Base-by-base conservation (phyloP, 352 stramenopile genomes). In the Phytophthora europaea region DNA sequence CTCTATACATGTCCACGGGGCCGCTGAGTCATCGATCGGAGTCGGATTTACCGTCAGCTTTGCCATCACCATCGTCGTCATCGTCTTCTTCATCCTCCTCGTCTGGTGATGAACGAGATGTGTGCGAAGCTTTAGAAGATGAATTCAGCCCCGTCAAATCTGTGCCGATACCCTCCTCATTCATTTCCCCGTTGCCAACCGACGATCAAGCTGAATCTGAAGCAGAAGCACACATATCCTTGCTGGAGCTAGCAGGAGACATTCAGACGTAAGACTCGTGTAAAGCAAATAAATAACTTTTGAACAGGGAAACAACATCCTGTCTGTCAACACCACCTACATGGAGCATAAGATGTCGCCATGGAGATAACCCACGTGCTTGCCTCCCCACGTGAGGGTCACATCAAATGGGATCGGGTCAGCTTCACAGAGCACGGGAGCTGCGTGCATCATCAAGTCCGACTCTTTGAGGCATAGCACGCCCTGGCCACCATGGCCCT, bases 391-490 rank as follows among this genome's bases (percentile, higher is more conserved):
- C 4, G 88, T 93, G 7, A 94, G 80, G 28, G 65, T 72, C 9
- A 94, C 66, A 65, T 94, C 85, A 43, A 94, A 93, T 20, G 87
- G 84, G 20, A 91, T 89, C 10, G 80, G 80, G 10, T 80, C 62
- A 1, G 78, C 80, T 18, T 90, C 78, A 28, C 67, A 58, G 7
- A 90, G 77, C 34, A 89, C 67, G 3, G 85, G 70, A 3, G 75
- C 69, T 4, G 83, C 78, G 48, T 84, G 74, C 55, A 66, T 65
- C 31, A 90, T 76, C 53, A 92, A 66, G 34, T 90, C 83, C 1
- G 73, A 62, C 56, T 93, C 85, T 40, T 88, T 77, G n/a, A 92
- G 84, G 56, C 87, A 93, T 6, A 93, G 31, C 22, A 94, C 80
- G 15, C 88, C 88, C 66, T 92, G 83, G 7, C 82, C 84, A 15